Evolutionary conservation across 1,284 basidiomycete genomes (phyloP).

Genomic region (Boletus smithii): DNA sequence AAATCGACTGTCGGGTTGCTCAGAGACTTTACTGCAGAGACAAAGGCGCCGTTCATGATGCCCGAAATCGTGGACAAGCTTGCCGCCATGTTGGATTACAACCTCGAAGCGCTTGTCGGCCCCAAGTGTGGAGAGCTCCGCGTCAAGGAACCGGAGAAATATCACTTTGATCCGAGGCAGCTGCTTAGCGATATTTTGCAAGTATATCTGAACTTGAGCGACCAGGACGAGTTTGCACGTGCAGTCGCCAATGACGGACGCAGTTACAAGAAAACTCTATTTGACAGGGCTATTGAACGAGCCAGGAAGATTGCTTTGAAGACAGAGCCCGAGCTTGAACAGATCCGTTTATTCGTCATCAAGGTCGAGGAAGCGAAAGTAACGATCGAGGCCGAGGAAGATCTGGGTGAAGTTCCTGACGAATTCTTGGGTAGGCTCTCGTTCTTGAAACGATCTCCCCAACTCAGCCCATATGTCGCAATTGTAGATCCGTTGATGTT

Average conservation of each 20-base stretch:
- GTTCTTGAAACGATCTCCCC: not conserved
- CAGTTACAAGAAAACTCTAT: constrained; percentile 84
- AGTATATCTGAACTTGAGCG: constrained; percentile 88
- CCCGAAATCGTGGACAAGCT: constrained; percentile 95
- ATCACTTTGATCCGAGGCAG: constrained; percentile 83
- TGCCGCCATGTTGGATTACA: constrained; percentile 97
- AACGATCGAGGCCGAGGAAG: constrained; percentile 83
- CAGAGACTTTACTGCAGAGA: constrained; percentile 90
- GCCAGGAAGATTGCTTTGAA: constrained; percentile 71
- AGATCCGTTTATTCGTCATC: constrained; percentile 68
- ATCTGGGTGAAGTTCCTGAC: constrained; percentile 91
- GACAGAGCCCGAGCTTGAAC: constrained; percentile 76
- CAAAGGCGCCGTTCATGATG: constrained; percentile 91
- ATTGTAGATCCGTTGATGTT: constrained; percentile 84
- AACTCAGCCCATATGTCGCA: not conserved
- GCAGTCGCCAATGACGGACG: constrained; percentile 93
- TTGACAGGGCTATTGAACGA: constrained; percentile 77
- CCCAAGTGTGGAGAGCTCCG: constrained; percentile 81
- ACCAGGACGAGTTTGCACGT: constrained; percentile 76
- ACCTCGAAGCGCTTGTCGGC: constrained; percentile 86
- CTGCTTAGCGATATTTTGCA: constrained; percentile 87
- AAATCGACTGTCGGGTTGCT: constrained; percentile 87
- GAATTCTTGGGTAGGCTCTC: constrained; percentile 79
- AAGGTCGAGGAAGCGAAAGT: constrained; percentile 84
- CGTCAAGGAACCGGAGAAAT: constrained; percentile 86